Evolutionary conservation across 2,329 filamentous ascomycete genomes (phyloP).

Genomic region (Nannizziopsis barbatae): DNA sequence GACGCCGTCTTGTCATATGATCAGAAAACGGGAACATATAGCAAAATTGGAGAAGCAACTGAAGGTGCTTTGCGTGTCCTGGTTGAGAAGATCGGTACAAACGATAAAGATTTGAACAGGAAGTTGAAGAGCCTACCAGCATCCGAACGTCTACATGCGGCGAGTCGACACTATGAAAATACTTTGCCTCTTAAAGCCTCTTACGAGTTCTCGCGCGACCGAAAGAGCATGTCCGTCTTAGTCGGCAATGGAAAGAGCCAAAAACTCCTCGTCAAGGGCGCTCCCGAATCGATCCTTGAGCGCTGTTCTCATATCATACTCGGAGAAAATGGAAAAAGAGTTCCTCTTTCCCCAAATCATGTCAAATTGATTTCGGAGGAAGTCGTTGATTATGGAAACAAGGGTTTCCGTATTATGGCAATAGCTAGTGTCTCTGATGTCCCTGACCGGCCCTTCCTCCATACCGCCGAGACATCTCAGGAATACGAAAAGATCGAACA

Average conservation of each 20-base stretch:
- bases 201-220: conserved; percentile 92
- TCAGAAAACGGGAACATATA: conserved; percentile 58
- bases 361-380: conserved; percentile 62
- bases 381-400: conserved; percentile 80
- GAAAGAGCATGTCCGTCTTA: conserved; percentile 98
- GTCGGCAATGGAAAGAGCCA: conserved; percentile 59
- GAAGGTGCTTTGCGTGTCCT: conserved; percentile 85
- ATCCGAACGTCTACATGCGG: conserved; percentile 60
- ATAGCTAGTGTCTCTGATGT: conserved; percentile 75
- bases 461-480: conserved; percentile 65
- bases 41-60: conserved; percentile 84
- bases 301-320: conserved; percentile 74
- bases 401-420: conserved; percentile 86
- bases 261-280: conserved; percentile 89
- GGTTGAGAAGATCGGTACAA: conserved; percentile 87
- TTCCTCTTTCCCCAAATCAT: conserved; percentile 59
- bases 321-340: conserved; percentile 66
- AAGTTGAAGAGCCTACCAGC: conserved; percentile 38
- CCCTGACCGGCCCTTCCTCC: conserved; percentile 55
- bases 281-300: conserved; percentile 86
- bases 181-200: conserved; percentile 65
- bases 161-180: conserved; percentile 75
- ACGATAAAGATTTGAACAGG: conserved; percentile 50
- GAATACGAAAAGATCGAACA: conserved; percentile 85
- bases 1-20: conserved; percentile 77